These are phyloP conservation scores for Diplodia mutila DNA, from an alignment of 2,329 filamentous ascomycete genomes.

Conservation along the genomic window DNA sequence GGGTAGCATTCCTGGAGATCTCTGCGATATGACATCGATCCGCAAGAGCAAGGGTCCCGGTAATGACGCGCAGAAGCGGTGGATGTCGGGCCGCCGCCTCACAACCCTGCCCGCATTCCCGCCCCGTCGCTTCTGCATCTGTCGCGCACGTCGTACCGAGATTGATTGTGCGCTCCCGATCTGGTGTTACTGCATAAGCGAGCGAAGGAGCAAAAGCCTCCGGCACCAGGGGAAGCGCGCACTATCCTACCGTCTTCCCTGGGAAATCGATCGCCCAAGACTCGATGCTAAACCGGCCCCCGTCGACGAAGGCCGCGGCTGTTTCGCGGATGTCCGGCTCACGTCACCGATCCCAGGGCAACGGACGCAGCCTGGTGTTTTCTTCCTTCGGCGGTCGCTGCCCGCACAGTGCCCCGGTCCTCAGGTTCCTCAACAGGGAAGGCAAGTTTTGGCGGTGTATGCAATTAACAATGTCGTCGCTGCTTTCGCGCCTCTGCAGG, in stretches of 20 bases:
- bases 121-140: conserved; percentile 24
- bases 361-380: neutral
- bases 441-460: conserved; percentile 15
- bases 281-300: conserved; percentile 6
- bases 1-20: conserved; percentile 19
- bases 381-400: neutral
- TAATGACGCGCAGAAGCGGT: conserved; percentile 20
- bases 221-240: conserved; percentile 12
- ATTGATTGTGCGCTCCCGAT: conserved; percentile 24
- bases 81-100: conserved; percentile 19
- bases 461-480: conserved; percentile 15
- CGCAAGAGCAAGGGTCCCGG: conserved; percentile 17
- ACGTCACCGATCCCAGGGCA: conserved; percentile 2
- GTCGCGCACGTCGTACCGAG: conserved; percentile 21
- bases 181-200: conserved; percentile 23
- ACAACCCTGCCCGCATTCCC: conserved; percentile 10
- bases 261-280: conserved; percentile 10
- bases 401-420: neutral
- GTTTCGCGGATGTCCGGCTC: conserved; percentile 21
- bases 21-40: conserved; percentile 20
- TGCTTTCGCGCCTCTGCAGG: conserved; percentile 22
- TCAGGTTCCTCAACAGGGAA: neutral
- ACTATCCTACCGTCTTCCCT: conserved; percentile 13
- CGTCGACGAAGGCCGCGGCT: conserved; percentile 1
- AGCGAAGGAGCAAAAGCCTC: conserved; percentile 25